phyloP scores from a whole-genome alignment of 163 green algal genomes.

The Coccomyxa subellipsoidea region DNA sequence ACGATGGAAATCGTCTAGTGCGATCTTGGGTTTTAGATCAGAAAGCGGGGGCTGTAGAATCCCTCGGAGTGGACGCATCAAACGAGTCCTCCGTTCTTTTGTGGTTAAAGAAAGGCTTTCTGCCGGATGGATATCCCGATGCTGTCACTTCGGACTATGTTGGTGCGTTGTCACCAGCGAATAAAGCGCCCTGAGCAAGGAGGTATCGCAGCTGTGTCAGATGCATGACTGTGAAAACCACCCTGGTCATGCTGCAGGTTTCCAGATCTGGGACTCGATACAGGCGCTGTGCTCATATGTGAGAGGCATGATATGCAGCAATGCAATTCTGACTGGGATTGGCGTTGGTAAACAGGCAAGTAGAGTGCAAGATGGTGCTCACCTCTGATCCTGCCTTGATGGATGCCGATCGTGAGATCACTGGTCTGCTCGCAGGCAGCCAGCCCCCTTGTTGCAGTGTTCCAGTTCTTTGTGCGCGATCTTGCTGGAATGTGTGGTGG shows the following conservation, averaged over 20 bases:
- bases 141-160: slow-evolving; percentile 40
- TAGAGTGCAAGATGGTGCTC: not conserved
- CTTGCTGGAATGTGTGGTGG: slow-evolving; percentile 66
- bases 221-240: too few relatives aligned
- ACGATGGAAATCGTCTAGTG: not conserved
- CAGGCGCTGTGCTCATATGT: slow-evolving; percentile 70
- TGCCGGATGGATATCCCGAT: slow-evolving; percentile 33
- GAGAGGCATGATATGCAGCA: slow-evolving; percentile 68
- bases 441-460: slow-evolving; percentile 50
- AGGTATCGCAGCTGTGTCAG: too few relatives aligned
- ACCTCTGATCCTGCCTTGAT: not conserved
- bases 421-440: slow-evolving; percentile 25
- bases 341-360: slow-evolving; percentile 60
- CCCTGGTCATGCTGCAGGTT: slow-evolving; percentile 22
- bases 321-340: slow-evolving; percentile 72
- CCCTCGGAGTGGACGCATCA: not conserved
- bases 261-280: slow-evolving; percentile 61
- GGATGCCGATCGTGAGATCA: not conserved
- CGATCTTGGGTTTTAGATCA: not conserved
- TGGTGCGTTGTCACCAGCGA: not conserved
- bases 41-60: not conserved
- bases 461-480: slow-evolving; percentile 69
- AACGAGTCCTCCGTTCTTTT: not conserved
- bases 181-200: too few relatives aligned
- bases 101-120: slow-evolving; percentile 13